Base-by-base conservation (phyloP, 2,329 filamentous ascomycete genomes). In the Claviceps spartinae region DNA sequence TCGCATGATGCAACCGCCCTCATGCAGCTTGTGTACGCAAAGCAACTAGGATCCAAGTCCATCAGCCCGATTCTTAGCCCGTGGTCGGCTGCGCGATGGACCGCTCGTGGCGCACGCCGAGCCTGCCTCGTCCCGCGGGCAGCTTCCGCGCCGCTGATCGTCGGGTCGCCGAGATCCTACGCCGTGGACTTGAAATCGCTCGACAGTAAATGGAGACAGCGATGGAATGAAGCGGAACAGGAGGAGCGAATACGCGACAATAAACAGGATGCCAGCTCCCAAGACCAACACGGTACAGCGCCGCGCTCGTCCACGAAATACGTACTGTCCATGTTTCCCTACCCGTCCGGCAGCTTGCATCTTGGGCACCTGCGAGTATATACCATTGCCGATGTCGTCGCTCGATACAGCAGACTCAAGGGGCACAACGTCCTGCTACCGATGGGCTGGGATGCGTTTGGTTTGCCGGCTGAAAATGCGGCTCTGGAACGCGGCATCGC, bases 381-480 rank as follows among this genome's bases (percentile, higher is more conserved):
- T 71, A 88, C 88, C 40, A 93, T 95, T 57, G 88, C 88, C 55
- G 89, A 95, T 70, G 85, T 90, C 9, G 70, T 95, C 50, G 82
- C 88, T 14, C 79, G 89, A 51, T 94, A 83, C 63, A 80, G 83
- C 60, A 77, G 76, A 26, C 81, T 95, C 69, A 81, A 83, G 58
- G 88, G 88, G 16, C 75, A 81, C 58, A 70, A 85, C 52, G 87
- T 94, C 36, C 68, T 94, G 50, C 79, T 95, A 57, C 88, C 89
- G n/a, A 95, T 95, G 77, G 89, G 89, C 11, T 95, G 89, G 88
- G 89, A 95, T 72, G 86, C 88, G 5, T 95, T 95, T 69, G 89
- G 89, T 2, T 71, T 95, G 52, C 89, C 89, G 11, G 89, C 89
- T 44, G 89, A 95, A 67, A 95, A 95, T 69, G 89, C 89, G 18